Evolutionary conservation across 2,329 filamentous ascomycete species (phyloP).

Genomic region (Orbilia javanica): DNA sequence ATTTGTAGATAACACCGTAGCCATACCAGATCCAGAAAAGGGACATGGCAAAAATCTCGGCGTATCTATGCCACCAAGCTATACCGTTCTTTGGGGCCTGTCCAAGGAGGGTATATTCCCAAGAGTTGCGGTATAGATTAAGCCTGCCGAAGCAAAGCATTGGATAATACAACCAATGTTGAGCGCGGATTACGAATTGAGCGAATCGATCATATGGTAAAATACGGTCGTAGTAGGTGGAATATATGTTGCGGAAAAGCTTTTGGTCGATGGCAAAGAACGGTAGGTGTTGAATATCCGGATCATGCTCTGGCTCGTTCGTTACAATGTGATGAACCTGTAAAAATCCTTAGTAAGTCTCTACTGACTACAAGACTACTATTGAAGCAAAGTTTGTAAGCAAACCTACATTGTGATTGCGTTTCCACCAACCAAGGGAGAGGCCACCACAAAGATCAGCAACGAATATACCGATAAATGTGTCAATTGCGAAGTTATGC

Average conservation of each 20-base stretch:
- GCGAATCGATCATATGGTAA: conserved; percentile 84
- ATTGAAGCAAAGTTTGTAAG: too few species aligned
- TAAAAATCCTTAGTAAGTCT: not conserved
- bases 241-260: conserved; percentile 78
- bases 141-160: conserved; percentile 85
- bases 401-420: conserved; percentile 82
- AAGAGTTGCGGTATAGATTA: conserved; percentile 86
- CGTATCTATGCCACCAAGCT: conserved; percentile 84
- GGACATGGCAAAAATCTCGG: conserved; percentile 80
- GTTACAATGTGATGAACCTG: conserved; percentile 90
- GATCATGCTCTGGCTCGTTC: conserved; percentile 94
- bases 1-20: conserved; percentile 81
- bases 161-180: conserved; percentile 86
- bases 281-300: conserved; percentile 91
- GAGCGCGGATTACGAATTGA: conserved; percentile 77
- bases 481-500: conserved; percentile 85
- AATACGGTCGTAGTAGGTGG: conserved; percentile 84
- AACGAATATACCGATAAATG: conserved; percentile 87
- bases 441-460: conserved; percentile 90
- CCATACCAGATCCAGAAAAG: conserved; percentile 92
- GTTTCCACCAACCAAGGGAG: conserved; percentile 96
- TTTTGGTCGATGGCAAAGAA: conserved; percentile 89
- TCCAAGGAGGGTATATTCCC: conserved; percentile 79
- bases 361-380: too few species aligned
- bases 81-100: conserved; percentile 80